Percentiles rank a stretch among this genome's conserved stretches.
Evolutionary conservation across 768 basidiomycete genomes (phyloP).

Genomic region (Pholiota molesta): DNA sequence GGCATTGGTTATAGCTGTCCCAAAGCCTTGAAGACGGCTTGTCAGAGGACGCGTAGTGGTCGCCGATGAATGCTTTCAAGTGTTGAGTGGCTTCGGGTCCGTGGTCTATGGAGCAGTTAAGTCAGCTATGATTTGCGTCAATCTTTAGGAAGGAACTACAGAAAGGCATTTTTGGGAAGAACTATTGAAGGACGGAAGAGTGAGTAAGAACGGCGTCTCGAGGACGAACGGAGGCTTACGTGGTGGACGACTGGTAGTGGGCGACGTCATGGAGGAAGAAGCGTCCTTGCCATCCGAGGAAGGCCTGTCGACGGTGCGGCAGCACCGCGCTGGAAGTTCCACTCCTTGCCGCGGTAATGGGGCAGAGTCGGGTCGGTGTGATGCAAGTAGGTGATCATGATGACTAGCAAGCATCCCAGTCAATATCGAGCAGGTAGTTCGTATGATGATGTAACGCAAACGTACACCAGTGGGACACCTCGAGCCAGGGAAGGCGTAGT

Average conservation of each 20-base stretch:
- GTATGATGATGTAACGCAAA: neutral
- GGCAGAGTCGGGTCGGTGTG: constrained; percentile 63
- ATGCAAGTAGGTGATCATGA: constrained; percentile 64
- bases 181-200: too few species aligned
- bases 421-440: neutral
- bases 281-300: constrained; percentile 65
- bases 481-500: constrained; percentile 59
- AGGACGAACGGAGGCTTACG: constrained; percentile 29
- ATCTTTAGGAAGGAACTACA: constrained; percentile 34
- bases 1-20: constrained; percentile 57
- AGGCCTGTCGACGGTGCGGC: constrained; percentile 61
- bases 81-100: constrained; percentile 54
- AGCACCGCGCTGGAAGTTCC: constrained; percentile 66
- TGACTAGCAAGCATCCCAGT: constrained; percentile 29
- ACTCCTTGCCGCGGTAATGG: constrained; percentile 57
- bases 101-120: constrained; percentile 39
- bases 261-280: constrained; percentile 70
- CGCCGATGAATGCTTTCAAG: constrained; percentile 50
- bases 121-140: neutral
- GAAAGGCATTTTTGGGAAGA: constrained; percentile 65
- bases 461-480: constrained; percentile 59
- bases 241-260: constrained; percentile 69
- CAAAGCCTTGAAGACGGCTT: constrained; percentile 50
- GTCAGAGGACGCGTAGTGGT: constrained; percentile 49
- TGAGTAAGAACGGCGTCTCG: neutral